These are phyloP conservation scores for Aspergillus sp. DNA, from an alignment of 2,329 filamentous ascomycete species.

Conservation along the genomic window DNA sequence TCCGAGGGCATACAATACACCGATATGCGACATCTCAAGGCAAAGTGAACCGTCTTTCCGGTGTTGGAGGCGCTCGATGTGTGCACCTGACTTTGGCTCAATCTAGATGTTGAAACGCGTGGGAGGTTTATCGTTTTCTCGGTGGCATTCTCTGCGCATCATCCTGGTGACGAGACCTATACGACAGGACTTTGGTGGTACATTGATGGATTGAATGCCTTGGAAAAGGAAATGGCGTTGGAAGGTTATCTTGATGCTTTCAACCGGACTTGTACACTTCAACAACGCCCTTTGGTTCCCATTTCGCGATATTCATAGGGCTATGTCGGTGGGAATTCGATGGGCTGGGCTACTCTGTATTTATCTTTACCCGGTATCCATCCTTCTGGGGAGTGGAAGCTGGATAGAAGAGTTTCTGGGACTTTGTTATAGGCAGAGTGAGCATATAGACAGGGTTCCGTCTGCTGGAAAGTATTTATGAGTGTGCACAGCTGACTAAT, in stretches of 20 bases:
- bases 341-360: neutral
- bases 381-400: neutral
- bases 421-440: too few species aligned
- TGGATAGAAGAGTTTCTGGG: neutral
- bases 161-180: conserved; percentile 9
- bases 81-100: too few species aligned
- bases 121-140: too few species aligned
- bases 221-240: neutral
- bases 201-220: conserved; percentile 3
- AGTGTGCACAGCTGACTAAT: too few species aligned
- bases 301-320: neutral
- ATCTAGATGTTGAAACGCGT: too few species aligned
- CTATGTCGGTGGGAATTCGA: neutral
- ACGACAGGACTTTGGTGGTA: conserved; percentile 9
- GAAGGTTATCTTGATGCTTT: neutral
- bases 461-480: too few species aligned
- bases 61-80: too few species aligned
- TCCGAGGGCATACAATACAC: too few species aligned
- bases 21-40: neutral
- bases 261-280: neutral
- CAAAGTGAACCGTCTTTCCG: too few species aligned
- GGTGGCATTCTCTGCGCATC: conserved; percentile 7
- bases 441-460: too few species aligned
- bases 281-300: neutral
- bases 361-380: neutral